phyloP scores from a whole-genome alignment of 768 basidiomycete species.

The Boletus huronensis region DNA sequence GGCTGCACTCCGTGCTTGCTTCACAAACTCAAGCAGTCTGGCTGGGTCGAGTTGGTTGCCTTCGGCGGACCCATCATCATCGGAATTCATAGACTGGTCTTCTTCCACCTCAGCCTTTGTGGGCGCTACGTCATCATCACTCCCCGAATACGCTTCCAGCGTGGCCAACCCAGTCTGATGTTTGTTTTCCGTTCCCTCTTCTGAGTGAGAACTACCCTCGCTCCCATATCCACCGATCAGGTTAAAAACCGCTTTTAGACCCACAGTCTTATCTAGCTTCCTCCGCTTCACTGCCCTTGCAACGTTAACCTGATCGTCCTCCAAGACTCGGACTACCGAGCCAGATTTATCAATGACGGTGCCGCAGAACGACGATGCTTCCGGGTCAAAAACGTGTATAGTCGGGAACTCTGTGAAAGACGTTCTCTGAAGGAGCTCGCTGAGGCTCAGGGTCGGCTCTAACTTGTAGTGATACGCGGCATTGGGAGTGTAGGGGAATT shows the following conservation, averaged over 20 bases:
- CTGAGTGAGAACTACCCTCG: constrained; percentile 38
- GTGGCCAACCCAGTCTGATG: constrained; percentile 15
- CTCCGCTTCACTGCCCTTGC: constrained; percentile 50
- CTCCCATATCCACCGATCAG: constrained; percentile 62
- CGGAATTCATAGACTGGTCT: constrained; percentile 5
- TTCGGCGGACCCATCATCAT: constrained; percentile 15
- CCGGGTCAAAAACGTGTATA: constrained; percentile 68
- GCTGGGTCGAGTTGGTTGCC: constrained; percentile 13
- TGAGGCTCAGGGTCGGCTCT: constrained; percentile 47
- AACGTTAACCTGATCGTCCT: constrained; percentile 19
- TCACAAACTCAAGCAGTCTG: constrained; percentile 22
- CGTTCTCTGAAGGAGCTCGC: constrained; percentile 49
- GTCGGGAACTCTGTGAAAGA: constrained; percentile 83
- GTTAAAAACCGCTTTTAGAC: constrained; percentile 53
- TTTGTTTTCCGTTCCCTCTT: constrained; percentile 9
- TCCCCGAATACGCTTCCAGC: constrained; percentile 25
- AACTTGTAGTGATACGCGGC: constrained; percentile 52
- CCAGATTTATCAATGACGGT: constrained; percentile 56
- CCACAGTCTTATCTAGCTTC: constrained; percentile 50
- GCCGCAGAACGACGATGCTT: constrained; percentile 51
- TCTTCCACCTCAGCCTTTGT: constrained; percentile 14
- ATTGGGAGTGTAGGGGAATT: constrained; percentile 25
- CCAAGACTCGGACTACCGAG: constrained; percentile 20
- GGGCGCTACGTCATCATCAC: constrained; percentile 9
- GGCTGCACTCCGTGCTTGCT: constrained; percentile 19